Evolutionary conservation across 805 yeast genomes (phyloP).

Genomic region (Metschnikowia reukaufii): DNA sequence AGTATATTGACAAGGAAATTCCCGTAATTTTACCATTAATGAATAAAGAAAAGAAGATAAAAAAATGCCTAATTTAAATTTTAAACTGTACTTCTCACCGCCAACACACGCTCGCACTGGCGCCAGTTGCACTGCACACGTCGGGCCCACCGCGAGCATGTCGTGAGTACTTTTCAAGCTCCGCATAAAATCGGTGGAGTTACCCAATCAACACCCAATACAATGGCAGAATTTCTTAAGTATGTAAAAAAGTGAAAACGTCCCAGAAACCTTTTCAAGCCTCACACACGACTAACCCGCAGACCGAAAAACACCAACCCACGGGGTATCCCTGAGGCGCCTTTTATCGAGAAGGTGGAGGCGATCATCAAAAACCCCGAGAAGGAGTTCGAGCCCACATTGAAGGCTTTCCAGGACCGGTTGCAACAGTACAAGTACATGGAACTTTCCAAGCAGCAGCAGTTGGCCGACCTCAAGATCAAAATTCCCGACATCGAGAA

Average conservation of each 20-base stretch:
- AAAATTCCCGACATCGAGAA: constrained; percentile 92
- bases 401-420: constrained; percentile 80
- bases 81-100: no score
- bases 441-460: constrained; percentile 59
- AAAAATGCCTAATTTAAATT: no score
- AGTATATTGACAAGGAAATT: background rate
- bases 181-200: background rate
- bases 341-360: constrained; percentile 83
- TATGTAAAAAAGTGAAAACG: constrained; percentile 21
- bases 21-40: no score
- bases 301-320: constrained; percentile 72
- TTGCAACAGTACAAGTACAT: constrained; percentile 86
- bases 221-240: constrained; percentile 34
- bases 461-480: constrained; percentile 51
- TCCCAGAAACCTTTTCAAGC: background rate
- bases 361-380: constrained; percentile 65
- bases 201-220: background rate
- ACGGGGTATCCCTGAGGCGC: constrained; percentile 96
- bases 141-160: background rate
- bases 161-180: constrained; percentile 1
- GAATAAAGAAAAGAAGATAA: background rate
- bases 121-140: constrained; percentile 10
- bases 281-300: constrained; percentile 12
- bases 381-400: constrained; percentile 63
- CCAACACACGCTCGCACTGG: no score